phyloP scores from a whole-genome alignment of 2,329 filamentous ascomycete genomes.

The Clonostachys sp. region DNA sequence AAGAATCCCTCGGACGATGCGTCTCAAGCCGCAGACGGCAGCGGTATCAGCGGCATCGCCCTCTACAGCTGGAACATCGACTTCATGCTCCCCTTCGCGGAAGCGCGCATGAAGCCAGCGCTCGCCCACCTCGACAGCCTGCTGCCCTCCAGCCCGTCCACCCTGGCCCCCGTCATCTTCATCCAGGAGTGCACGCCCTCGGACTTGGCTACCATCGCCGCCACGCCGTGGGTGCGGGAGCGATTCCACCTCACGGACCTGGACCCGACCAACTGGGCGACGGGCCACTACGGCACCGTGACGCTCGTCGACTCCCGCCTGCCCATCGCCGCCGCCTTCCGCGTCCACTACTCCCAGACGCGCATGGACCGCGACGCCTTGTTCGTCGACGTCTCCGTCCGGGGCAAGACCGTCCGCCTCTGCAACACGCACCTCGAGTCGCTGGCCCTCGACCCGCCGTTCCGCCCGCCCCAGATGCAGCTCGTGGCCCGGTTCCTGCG shows the following conservation, averaged over 20 bases:
- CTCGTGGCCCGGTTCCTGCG: slow-evolving; percentile 37
- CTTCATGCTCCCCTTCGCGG: slow-evolving; percentile 21
- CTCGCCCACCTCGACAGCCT: slow-evolving; percentile 16
- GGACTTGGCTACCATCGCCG: slow-evolving; percentile 37
- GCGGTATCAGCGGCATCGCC: slow-evolving; percentile 13
- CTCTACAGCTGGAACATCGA: slow-evolving; percentile 30
- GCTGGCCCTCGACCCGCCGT: slow-evolving; percentile 38
- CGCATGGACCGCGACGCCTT: slow-evolving; percentile 47
- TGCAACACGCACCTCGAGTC: slow-evolving; percentile 57
- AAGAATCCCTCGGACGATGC: no score
- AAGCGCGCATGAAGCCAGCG: slow-evolving; percentile 22
- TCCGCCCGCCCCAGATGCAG: slow-evolving; percentile 41
- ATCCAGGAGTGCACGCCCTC: slow-evolving; percentile 45
- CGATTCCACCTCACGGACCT: slow-evolving; percentile 44
- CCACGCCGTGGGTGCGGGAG: slow-evolving; percentile 38
- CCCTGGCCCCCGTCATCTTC: slow-evolving; percentile 33
- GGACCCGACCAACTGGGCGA: slow-evolving; percentile 34
- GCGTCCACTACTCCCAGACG: slow-evolving; percentile 43
- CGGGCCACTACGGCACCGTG: slow-evolving; percentile 43
- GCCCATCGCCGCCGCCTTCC: slow-evolving; percentile 36
- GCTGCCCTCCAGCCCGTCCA: slow-evolving; percentile 1
- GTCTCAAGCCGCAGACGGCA: neutral
- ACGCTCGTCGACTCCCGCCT: slow-evolving; percentile 45
- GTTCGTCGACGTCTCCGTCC: slow-evolving; percentile 40
- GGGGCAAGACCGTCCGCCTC: slow-evolving; percentile 31